phyloP scores from a whole-genome alignment of 257 asterid genomes.

The Rubia yunnanensis region DNA sequence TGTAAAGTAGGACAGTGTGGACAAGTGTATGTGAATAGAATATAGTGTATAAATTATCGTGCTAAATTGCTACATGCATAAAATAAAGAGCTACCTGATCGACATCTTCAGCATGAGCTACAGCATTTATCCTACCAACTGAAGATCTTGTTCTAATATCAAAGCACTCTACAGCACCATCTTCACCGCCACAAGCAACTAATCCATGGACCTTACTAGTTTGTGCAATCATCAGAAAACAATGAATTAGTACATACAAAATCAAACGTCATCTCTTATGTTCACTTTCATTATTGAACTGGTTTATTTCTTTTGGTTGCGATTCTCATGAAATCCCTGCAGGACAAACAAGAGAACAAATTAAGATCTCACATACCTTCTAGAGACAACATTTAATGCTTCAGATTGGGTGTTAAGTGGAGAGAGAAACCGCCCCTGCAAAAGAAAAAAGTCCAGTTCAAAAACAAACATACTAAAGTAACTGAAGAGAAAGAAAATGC shows the following conservation, averaged over 20 bases:
- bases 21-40: background rate
- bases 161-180: conserved; percentile 93
- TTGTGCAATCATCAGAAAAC: conserved; percentile 5
- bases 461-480: background rate
- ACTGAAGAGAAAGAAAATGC: background rate
- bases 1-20: background rate
- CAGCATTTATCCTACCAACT: conserved; percentile 68
- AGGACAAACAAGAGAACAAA: background rate
- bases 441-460: conserved; percentile 8
- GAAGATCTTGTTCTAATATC: conserved; percentile 85
- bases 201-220: conserved; percentile 78
- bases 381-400: conserved; percentile 82
- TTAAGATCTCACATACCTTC: conserved; percentile 45
- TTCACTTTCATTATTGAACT: background rate
- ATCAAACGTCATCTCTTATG: background rate
- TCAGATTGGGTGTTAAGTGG: conserved; percentile 85
- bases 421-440: conserved; percentile 85
- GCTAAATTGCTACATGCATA: background rate
- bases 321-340: background rate
- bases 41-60: background rate
- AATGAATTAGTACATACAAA: conserved; percentile 4
- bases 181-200: conserved; percentile 94
- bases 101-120: conserved; percentile 50
- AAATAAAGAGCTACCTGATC: conserved; percentile 44
- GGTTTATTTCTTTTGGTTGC: background rate